Conservation (phyloP, 768 basidiomycete species). For the Hortiboletus flavorubellus region DNA sequence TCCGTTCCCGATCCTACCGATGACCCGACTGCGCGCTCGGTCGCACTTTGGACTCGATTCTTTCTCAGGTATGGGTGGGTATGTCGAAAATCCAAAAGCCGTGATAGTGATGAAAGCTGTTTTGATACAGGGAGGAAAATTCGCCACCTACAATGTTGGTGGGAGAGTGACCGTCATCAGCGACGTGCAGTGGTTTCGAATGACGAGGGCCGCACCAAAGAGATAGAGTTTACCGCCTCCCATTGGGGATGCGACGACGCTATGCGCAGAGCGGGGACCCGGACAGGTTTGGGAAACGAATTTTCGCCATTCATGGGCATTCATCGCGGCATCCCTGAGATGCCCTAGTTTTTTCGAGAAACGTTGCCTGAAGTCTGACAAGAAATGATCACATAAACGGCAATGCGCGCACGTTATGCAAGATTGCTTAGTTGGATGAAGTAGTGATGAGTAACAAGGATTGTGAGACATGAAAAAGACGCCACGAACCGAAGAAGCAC, state of each 20-base stretch:
- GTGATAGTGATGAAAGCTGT: constrained; percentile 82
- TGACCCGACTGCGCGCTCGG: constrained; percentile 84
- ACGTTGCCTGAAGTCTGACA: no score
- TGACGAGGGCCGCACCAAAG: constrained; percentile 50
- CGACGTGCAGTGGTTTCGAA: background rate
- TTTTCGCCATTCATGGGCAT: constrained; percentile 91
- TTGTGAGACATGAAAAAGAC: no score
- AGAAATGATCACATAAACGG: no score
- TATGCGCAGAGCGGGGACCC: constrained; percentile 85
- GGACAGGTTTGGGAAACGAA: constrained; percentile 84
- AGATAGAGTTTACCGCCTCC: constrained; percentile 87
- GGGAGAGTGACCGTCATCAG: background rate
- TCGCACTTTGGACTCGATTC: constrained; percentile 79
- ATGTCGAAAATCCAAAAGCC: constrained; percentile 91
- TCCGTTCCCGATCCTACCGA: constrained; percentile 39
- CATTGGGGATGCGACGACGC: constrained; percentile 65
- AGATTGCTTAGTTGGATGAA: no score
- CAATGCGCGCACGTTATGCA: no score
- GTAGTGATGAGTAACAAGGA: no score
- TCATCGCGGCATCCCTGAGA: no score
- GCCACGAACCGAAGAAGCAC: constrained; percentile 83
- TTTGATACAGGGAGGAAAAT: constrained; percentile 81
- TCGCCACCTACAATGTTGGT: constrained; percentile 58
- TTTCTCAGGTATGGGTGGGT: constrained; percentile 74
- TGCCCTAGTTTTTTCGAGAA: no score